Percentiles rank a stretch among this genome's conserved stretches.
phyloP scores from a whole-genome alignment of 306 rosid species.

The Trichosanthes truncata region DNA sequence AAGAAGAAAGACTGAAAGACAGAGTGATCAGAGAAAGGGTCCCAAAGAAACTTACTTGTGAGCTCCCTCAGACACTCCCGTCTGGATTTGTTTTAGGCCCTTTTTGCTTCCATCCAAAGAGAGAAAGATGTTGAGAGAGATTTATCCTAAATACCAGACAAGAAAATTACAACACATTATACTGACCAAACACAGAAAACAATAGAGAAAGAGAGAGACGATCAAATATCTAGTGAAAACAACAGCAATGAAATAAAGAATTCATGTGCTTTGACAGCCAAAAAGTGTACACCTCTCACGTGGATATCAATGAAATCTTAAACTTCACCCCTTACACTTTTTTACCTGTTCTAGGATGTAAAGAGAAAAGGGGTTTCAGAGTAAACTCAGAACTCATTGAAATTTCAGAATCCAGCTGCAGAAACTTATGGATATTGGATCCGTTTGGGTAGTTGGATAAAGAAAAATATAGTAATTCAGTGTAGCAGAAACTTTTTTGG shows the following conservation, averaged over 20 bases:
- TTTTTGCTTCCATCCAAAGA: constrained; percentile 7
- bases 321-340: background rate
- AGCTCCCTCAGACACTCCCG: constrained; percentile 4
- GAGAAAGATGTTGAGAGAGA: constrained; percentile 5
- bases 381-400: background rate
- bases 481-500: constrained; percentile 4
- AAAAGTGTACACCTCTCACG: background rate
- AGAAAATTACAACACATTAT: background rate
- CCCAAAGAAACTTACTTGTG: constrained; percentile 11
- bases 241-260: background rate
- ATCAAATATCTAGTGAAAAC: background rate
- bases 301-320: constrained; percentile 3
- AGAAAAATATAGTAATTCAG: background rate
- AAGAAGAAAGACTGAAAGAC: background rate
- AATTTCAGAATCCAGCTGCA: background rate
- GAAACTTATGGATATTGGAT: background rate
- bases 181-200: background rate
- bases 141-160: background rate
- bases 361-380: background rate
- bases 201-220: background rate
- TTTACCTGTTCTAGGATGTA: background rate
- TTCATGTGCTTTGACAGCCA: constrained; percentile 9
- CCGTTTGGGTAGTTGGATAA: background rate
- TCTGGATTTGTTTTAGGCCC: background rate
- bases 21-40: constrained; percentile 4